Evolutionary conservation across 139 green algal genomes (phyloP).

Genomic region (Closterium sp.): DNA sequence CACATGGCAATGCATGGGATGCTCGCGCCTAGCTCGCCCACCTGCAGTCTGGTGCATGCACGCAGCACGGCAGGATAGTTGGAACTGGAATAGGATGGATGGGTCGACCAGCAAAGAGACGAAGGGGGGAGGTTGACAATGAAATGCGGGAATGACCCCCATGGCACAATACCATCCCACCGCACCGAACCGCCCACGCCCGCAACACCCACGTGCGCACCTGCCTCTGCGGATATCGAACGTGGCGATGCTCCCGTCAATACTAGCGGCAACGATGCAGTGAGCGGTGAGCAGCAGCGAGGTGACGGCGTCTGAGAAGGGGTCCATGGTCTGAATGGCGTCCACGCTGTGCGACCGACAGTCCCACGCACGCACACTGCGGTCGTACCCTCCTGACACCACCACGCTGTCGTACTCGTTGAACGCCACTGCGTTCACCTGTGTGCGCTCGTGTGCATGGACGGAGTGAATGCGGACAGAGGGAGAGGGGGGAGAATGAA

Average conservation of each 20-base stretch:
- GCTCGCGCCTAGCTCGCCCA: too few species aligned
- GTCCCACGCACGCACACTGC: conserved; percentile 87
- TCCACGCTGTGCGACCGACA: conserved; percentile 72
- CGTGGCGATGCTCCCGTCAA: conserved; percentile 82
- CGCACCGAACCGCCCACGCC: too few species aligned
- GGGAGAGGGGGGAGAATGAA: conserved; percentile 16
- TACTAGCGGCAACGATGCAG: conserved; percentile 74
- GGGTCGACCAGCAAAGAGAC: not conserved
- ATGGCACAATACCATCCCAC: too few species aligned
- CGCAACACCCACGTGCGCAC: not conserved
- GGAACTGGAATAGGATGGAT: not conserved
- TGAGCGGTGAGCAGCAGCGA: conserved; percentile 59
- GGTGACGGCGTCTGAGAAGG: conserved; percentile 83
- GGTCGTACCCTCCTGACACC: conserved; percentile 85
- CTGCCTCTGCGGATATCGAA: conserved; percentile 73
- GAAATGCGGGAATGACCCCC: not conserved
- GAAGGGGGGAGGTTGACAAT: not conserved
- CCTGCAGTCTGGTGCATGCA: not conserved
- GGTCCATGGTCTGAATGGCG: conserved; percentile 66
- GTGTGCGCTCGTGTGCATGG: not conserved
- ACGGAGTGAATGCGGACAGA: not conserved
- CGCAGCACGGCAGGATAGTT: not conserved
- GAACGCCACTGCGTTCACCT: conserved; percentile 63
- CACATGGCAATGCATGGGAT: too few species aligned
- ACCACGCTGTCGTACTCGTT: conserved; percentile 70